Percentiles rank a stretch among this genome's conserved stretches.
Evolutionary conservation across 2,329 filamentous ascomycete genomes (phyloP).

Genomic region (Calcarisporium arbuscula): DNA sequence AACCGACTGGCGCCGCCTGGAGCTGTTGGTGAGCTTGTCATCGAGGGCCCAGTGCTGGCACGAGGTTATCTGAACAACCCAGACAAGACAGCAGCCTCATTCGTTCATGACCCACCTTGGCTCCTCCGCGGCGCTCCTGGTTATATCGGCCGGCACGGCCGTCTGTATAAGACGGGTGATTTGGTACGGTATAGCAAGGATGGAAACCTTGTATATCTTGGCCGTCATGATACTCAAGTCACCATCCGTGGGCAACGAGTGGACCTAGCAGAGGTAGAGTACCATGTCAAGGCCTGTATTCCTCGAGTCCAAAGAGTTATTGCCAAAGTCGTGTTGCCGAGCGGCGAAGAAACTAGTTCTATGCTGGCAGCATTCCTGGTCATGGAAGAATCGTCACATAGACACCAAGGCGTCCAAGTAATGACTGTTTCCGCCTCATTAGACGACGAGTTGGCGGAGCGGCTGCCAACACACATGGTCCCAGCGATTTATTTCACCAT

Average conservation of each 20-base stretch:
- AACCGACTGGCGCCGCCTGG: slow-evolving; percentile 25
- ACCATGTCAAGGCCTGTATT: not conserved
- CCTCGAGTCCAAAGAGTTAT: not conserved
- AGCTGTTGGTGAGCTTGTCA: slow-evolving; percentile 26
- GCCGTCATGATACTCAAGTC: slow-evolving; percentile 21
- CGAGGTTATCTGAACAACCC: slow-evolving; percentile 42
- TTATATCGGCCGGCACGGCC: not conserved
- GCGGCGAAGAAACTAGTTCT: no score
- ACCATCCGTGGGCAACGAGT: slow-evolving; percentile 45
- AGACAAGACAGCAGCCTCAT: slow-evolving; percentile 37
- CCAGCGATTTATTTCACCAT: no score
- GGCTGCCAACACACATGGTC: no score
- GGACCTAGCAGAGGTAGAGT: slow-evolving; percentile 29
- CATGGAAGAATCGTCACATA: no score
- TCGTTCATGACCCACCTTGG: slow-evolving; percentile 32
- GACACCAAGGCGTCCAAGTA: no score
- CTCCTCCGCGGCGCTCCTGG: not conserved
- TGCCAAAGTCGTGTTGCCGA: not conserved
- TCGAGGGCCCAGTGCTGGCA: slow-evolving; percentile 39
- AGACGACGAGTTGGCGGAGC: no score
- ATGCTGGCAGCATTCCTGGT: no score
- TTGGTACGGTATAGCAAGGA: slow-evolving; percentile 22
- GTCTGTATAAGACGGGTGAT: slow-evolving; percentile 17
- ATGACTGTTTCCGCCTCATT: no score
- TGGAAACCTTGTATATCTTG: slow-evolving; percentile 14